Evolutionary conservation across 148 eudicot genomes (phyloP).

Genomic region (Oxyria digyna): DNA sequence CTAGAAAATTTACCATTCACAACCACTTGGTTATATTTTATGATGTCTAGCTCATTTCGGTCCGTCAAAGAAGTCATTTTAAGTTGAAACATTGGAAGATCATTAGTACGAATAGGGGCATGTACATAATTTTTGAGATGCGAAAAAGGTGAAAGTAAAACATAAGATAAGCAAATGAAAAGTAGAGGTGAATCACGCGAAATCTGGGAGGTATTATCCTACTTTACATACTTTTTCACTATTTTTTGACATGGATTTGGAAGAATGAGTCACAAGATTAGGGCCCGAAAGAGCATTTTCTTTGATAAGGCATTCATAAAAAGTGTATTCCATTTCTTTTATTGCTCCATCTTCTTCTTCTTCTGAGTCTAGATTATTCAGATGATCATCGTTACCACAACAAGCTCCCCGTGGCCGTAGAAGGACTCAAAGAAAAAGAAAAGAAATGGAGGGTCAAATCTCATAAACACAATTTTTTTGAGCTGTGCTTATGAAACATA

Average conservation of each 20-base stretch:
- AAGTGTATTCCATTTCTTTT: background rate
- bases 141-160: background rate
- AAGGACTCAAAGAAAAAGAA: too few relatives aligned
- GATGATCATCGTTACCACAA: too few relatives aligned
- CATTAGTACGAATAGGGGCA: too few relatives aligned
- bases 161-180: background rate
- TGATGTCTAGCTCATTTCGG: too few relatives aligned
- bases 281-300: background rate
- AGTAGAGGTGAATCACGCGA: slow-evolving; percentile 6
- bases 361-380: background rate
- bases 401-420: too few relatives aligned
- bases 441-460: too few relatives aligned
- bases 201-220: background rate
- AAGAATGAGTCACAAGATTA: slow-evolving; percentile 6
- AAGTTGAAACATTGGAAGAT: too few relatives aligned
- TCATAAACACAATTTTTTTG: too few relatives aligned
- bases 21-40: too few relatives aligned
- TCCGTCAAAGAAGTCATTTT: too few relatives aligned
- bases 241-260: slow-evolving; percentile 1
- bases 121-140: background rate
- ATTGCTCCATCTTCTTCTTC: background rate
- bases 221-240: background rate
- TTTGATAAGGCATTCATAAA: background rate
- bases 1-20: too few relatives aligned
- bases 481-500: background rate